These are phyloP conservation scores for Elongisporangium senticosum DNA, from an alignment of 352 stramenopile species.

Conservation along the genomic window DNA sequence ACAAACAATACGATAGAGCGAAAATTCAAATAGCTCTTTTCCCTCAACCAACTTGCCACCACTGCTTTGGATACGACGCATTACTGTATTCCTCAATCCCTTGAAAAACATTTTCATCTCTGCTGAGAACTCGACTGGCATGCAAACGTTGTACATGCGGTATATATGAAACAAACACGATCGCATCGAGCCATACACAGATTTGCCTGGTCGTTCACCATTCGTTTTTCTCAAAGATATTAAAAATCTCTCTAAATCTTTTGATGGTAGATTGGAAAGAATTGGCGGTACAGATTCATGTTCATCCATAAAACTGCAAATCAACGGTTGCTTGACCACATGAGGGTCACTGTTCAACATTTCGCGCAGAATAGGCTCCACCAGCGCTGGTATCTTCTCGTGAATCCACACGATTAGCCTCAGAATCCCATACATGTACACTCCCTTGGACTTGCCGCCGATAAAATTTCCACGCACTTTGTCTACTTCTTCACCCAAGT, in stretches of 20 bases:
- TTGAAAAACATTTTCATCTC: neutral
- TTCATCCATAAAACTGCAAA: neutral
- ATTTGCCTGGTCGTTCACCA: neutral
- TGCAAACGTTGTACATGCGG: neutral
- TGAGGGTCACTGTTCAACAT: neutral
- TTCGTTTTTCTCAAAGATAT: neutral
- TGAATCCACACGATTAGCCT: neutral
- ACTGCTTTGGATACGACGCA: neutral
- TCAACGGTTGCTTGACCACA: neutral
- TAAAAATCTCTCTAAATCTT: neutral
- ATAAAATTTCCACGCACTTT: neutral
- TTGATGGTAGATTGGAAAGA: neutral
- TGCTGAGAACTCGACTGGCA: neutral
- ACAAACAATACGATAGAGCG: constrained; percentile 6
- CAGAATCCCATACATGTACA: neutral
- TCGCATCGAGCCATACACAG: neutral
- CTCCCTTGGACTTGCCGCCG: neutral
- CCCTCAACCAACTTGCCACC: constrained; percentile 1
- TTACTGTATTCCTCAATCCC: neutral
- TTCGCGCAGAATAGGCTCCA: neutral
- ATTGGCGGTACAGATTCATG: neutral
- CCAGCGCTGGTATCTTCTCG: neutral
- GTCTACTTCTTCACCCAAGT: neutral
- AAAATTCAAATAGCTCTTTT: constrained; percentile 10
- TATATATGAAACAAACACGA: neutral